Evolutionary conservation across 1,284 basidiomycete genomes (phyloP), one percentile per base, ranked within the genome.

Genomic region (Papiliotrema terrestris): DNA sequence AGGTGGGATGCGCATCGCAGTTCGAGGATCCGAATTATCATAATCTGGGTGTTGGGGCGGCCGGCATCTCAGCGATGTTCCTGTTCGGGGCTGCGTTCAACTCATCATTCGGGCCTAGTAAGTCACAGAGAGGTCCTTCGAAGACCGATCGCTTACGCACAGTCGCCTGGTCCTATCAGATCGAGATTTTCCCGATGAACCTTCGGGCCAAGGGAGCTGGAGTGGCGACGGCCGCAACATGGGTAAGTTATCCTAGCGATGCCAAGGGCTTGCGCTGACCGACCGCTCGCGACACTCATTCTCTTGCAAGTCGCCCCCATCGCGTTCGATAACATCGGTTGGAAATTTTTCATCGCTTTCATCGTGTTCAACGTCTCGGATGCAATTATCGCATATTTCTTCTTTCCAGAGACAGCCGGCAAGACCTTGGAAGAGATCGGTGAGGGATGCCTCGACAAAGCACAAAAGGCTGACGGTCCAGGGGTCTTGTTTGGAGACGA

Each of bases 311-410:
- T 32, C 6, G 29, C 48, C 3, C 72, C 73, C 23, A 57, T 62
- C 38, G 73, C 72, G 0, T 68, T 77, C 44, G 53, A 56, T 1
- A 58, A 57, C 32, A 61, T 73, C 42, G 63, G 67, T 9, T 77
- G 73, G 73, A 63, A 63, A 42, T 73, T 74, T 65, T 78, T 77
- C 66, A 74, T 84, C 38, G 80, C 83, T 13, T 84, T 84, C 51
- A 82, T 82, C 0, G 41, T 43, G 41, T 43, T 32, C 29, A 32
- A 32, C 29, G 11, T 32, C 11, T 32, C 29, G 6, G 39, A 22
- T 42, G 39, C 39, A 15, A 42, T 42, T 6, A 19, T n/a, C n/a
- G n/a, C n/a, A 42, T 42, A 19, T 15, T 42, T 42, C 15, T 42
- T 5, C 39, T 19, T 42, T 8, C 39, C 39, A 5, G 39, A 42